Evolutionary conservation across 345 rosid genomes (phyloP), one percentile per base, ranked within the genome.

Genomic region (Bruguiera parviflora): DNA sequence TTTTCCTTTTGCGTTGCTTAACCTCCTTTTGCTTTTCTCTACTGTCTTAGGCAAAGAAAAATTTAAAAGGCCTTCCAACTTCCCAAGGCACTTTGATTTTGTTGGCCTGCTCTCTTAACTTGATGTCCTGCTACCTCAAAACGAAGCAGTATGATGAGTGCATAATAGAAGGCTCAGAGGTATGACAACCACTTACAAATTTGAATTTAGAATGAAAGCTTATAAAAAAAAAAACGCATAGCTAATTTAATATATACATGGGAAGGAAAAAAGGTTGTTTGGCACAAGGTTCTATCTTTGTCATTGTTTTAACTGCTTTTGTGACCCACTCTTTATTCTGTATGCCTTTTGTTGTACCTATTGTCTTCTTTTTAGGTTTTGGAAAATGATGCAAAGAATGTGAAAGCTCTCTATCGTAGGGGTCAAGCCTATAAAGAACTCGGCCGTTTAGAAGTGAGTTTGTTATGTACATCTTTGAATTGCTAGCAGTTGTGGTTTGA

Each of bases 81-180:
- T 79, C 92, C 67, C 79, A 84, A 78, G 84, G 86, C 51, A 84
- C 78, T 70, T 56, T 91, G 46, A 88, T 95, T 65, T 64, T 78
- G 69, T 66, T 86, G 83, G 92, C 94, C 49, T 92, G 98, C 81
- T 90, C 99, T 61, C 92, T 92, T 57, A 95, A 95, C 81, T 69
- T 86, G 70, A 95, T 95, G 99, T 95, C 99, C 29, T 95, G 99
- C 84, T 90, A 92, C 84, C 78, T 95, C 80, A 95, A 89, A 82
- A 87, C 86, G 25, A 76, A 71, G 76, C 88, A 86, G 72, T 86
- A 78, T 57, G 74, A 85, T 33, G 89, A 87, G 43, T 95, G 99
- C 74, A 76, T 92, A 46, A 80, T 78, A 73, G 97, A 86, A 81
- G 98, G 99, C 70, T 84, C 90, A 7, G 97, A 96, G 98, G 98